Evolutionary conservation across 192 early-diverging fungal genomes (phyloP).

Genomic region (Coemansia furcata): DNA sequence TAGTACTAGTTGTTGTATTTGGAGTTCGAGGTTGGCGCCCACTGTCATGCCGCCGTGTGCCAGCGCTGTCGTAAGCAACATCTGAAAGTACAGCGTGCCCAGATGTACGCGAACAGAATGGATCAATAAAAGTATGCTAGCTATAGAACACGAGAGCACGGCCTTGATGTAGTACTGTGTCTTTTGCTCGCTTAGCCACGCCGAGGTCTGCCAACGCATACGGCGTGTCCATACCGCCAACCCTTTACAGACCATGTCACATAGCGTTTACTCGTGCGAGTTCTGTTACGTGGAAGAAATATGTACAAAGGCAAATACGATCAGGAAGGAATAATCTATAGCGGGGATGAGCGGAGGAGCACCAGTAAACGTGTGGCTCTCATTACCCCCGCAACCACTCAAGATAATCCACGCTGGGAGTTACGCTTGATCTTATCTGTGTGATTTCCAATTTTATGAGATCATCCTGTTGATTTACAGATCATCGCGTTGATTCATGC

Average conservation of each 20-base stretch:
- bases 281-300: neutral
- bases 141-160: conserved; percentile 25
- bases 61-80: conserved; percentile 30
- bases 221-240: neutral
- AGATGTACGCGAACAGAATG: conserved; percentile 13
- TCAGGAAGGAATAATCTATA: neutral
- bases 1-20: conserved; percentile 34
- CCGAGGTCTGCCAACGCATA: neutral
- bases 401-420: neutral
- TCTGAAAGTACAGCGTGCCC: conserved; percentile 31
- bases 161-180: conserved; percentile 41
- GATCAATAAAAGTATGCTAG: conserved; percentile 31
- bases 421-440: neutral
- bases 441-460: no score
- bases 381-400: neutral
- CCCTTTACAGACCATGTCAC: neutral
- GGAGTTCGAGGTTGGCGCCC: conserved; percentile 42
- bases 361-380: neutral
- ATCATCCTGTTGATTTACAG: no score
- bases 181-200: conserved; percentile 21
- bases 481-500: no score
- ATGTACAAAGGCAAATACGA: neutral
- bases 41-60: conserved; percentile 43
- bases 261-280: neutral
- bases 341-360: neutral